Base-by-base conservation (phyloP, 2,329 filamentous ascomycete species). In the Ambrosiella xylebori region DNA sequence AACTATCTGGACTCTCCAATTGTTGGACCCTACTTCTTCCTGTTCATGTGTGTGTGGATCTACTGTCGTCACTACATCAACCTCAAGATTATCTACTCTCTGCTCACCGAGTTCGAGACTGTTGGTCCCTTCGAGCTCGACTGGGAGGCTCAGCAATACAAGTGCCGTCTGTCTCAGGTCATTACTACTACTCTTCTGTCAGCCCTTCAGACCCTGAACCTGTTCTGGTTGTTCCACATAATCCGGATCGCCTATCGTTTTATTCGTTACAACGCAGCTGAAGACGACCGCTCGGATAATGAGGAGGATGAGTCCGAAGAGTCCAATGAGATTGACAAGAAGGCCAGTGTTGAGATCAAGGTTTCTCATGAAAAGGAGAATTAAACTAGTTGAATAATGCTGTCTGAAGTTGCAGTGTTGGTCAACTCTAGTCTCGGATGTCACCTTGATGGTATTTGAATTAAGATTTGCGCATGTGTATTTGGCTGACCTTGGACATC, bases 51-150 rank as follows among this genome's bases (percentile, higher is more conserved):
- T 63, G 76, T 85, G 61, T 97, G 90, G 90, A 82, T 88, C 66
- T 96, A 97, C 74, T 74, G 91, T 62, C 88, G 90, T 58, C 90
- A 97, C 72, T 88, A 82, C 71, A 75, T 89, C 67, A 91, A 91
- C 72, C 76, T 91, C 55, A 76, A 76, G 66, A 88, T 93, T 69
- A 76, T 93, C 65, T 82, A 74, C 70, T 86, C 84, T 40, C 77
- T 89, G 61, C 79, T 89, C 65, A 86, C 82, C 64, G 80, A 88
- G 66, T 89, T 87, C 71, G 74, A 77, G 64, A 87, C 82, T 47
- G 74, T 90, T 59, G 86, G 86, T 0, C 83, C 85, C 47, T 90
- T 81, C 68, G 80, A 81, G 66, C 73, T 91, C 61, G 79, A 90
- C 73, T 91, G 86, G 86, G 82, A 78, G 57, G 79, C 78, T 0